Percentiles rank a stretch among this genome's conserved stretches.
Evolutionary conservation across 192 early-diverging fungal species (phyloP).

Genomic region (Coemansia sp.): DNA sequence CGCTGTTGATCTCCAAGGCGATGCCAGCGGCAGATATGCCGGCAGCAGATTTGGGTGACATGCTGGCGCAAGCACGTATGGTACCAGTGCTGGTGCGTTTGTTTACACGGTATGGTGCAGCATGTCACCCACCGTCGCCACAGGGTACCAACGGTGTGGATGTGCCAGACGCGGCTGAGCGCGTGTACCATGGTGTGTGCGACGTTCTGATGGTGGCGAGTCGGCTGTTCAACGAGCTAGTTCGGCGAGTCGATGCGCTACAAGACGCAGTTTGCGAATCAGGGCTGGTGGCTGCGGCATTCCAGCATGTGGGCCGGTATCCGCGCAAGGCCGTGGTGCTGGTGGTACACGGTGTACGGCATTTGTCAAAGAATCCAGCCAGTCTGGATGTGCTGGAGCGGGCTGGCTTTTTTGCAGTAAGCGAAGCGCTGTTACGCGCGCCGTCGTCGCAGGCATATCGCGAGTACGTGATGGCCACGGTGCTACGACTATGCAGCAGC

Average conservation of each 20-base stretch:
- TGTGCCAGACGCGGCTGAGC: slow-evolving; percentile 32
- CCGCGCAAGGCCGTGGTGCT: slow-evolving; percentile 49
- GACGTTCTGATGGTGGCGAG: slow-evolving; percentile 47
- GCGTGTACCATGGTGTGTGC: slow-evolving; percentile 44
- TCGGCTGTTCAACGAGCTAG: slow-evolving; percentile 46
- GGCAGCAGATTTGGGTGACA: slow-evolving; percentile 34
- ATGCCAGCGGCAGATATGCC: slow-evolving; percentile 35
- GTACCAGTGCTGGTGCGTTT: slow-evolving; percentile 20
- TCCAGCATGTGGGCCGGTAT: slow-evolving; percentile 33
- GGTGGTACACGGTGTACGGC: slow-evolving; percentile 46
- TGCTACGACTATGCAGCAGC: slow-evolving; percentile 46
- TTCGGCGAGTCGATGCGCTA: slow-evolving; percentile 36
- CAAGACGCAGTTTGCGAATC: slow-evolving; percentile 52
- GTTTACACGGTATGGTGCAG: slow-evolving; percentile 47
- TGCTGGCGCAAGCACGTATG: slow-evolving; percentile 35
- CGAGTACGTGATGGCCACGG: slow-evolving; percentile 53
- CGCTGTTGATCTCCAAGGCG: slow-evolving; percentile 34
- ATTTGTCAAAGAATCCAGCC: slow-evolving; percentile 52
- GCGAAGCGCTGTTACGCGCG: slow-evolving; percentile 34
- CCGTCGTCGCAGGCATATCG: slow-evolving; percentile 39
- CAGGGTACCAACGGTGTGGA: slow-evolving; percentile 3
- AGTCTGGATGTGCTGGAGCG: slow-evolving; percentile 50
- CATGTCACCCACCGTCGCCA: slow-evolving; percentile 36
- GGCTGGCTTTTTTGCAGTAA: slow-evolving; percentile 45
- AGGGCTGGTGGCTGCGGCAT: slow-evolving; percentile 33